These are phyloP conservation scores for Inga leiocalycina DNA, from an alignment of 306 rosid genomes.

Conservation along the genomic window DNA sequence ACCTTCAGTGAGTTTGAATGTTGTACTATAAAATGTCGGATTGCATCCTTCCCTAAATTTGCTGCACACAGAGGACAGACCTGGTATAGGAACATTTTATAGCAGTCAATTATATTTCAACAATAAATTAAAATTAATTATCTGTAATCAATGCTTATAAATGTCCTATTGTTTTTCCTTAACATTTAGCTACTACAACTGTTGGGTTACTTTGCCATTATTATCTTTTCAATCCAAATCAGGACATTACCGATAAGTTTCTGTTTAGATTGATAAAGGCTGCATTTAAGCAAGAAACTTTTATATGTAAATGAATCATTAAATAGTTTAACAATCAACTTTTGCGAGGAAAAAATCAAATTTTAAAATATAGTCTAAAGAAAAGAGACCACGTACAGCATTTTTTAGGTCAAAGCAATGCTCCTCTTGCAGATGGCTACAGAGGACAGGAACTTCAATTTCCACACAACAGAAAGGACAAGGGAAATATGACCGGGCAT, in stretches of 20 bases:
- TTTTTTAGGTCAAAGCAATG: slow-evolving; percentile 56
- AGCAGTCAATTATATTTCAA: slow-evolving; percentile 33
- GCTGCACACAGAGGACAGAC: slow-evolving; percentile 88
- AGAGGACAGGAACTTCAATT: slow-evolving; percentile 50
- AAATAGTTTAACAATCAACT: slow-evolving; percentile 10
- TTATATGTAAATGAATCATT: neutral
- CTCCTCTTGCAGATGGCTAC: slow-evolving; percentile 58
- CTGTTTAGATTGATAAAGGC: slow-evolving; percentile 7
- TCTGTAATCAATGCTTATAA: slow-evolving; percentile 1
- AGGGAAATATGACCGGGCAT: slow-evolving; percentile 43
- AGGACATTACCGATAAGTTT: slow-evolving; percentile 11
- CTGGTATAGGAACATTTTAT: slow-evolving; percentile 47
- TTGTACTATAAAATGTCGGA: slow-evolving; percentile 51
- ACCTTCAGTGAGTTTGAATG: slow-evolving; percentile 72
- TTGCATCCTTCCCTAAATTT: slow-evolving; percentile 61
- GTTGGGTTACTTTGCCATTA: slow-evolving; percentile 3
- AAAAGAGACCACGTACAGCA: slow-evolving; percentile 53
- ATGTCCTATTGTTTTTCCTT: slow-evolving; percentile 1
- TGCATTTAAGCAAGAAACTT: slow-evolving; percentile 16
- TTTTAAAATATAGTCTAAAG: neutral
- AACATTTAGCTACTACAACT: slow-evolving; percentile 7
- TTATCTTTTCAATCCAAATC: slow-evolving; percentile 19
- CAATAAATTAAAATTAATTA: slow-evolving; percentile 9
- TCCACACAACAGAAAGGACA: slow-evolving; percentile 80
- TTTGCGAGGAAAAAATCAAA: neutral